Evolutionary conservation across 805 yeast species (phyloP), one percentile per base, ranked within the genome.

Genomic region (Myxozyma melibiosi): DNA sequence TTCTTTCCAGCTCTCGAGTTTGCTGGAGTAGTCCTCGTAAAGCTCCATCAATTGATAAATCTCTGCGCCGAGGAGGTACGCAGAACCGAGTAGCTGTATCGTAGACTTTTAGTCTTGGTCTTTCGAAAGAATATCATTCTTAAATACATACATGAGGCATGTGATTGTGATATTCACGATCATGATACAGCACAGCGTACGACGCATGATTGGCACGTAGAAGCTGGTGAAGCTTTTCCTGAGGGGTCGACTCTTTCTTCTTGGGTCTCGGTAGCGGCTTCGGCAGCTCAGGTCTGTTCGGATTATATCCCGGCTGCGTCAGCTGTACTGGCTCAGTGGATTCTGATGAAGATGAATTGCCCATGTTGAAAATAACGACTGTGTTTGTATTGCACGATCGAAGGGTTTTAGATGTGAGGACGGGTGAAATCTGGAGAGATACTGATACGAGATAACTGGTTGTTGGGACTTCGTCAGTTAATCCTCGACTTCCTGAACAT

Each of bases 21-120:
- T 16, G 27, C 54, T 44, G 13, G 66, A 63, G 8, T 53, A 55
- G 22, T 57, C 53, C 48, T 74, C 76, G 51, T 63, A 75, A 2
- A 71, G 49, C 1, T 55, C 60, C 3, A 64, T 55, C 35, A 75
- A 59, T 24, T 67, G 67, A 13, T 58, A 56, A 0, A 75, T 66
- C 1, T 65, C 48, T 4, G 74, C 76, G 1, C 78, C 78, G 14
- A 75, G 63, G 38, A 53, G 69, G 52, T 66, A 75, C 1, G 74
- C 74, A 0, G 76, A 66, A 4, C 66, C 65, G n/a, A 75, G 57
- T 4, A 65, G 55, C 50, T 63, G 28, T 8, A 9, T 1, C 3
- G 13, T 28, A 13, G 7, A 25, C 13, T 11, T 18, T 35, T 16
- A 37, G 43, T 4, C 31, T 2, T 8, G 3, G 33, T 7, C 24